A percentile compares a stretch with the other conserved stretches of the same genome.
phyloP scores from a whole-genome alignment of 306 rosid species.

The Castanea mollissima region DNA sequence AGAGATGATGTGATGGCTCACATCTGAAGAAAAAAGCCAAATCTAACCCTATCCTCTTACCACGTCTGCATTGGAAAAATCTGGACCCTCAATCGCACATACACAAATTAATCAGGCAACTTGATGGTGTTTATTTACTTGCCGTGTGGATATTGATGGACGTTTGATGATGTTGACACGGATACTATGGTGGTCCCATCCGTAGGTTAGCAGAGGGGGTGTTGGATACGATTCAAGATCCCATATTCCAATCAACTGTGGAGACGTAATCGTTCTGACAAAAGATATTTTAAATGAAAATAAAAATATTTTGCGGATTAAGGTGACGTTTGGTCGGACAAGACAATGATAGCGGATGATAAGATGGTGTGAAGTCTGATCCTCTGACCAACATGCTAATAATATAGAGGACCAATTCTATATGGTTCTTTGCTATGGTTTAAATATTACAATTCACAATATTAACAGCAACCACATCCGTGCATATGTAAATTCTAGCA shows the following conservation, averaged over 20 bases:
- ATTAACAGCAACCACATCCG: no score
- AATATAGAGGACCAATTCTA: neutral
- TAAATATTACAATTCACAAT: no score
- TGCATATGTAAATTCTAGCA: no score
- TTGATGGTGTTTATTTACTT: constrained; percentile 14
- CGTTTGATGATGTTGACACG: constrained; percentile 43
- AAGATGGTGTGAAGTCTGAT: constrained; percentile 36
- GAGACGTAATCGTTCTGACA: constrained; percentile 19
- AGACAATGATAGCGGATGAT: constrained; percentile 28
- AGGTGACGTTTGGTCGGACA: constrained; percentile 57
- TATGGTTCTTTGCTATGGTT: no score
- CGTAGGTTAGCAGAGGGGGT: constrained; percentile 2
- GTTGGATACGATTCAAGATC: constrained; percentile 44
- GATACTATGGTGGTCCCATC: constrained; percentile 51
- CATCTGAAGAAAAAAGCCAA: constrained; percentile 6
- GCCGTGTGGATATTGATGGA: constrained; percentile 40
- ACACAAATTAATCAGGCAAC: neutral
- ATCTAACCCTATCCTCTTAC: constrained; percentile 21
- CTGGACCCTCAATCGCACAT: neutral
- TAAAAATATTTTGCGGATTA: constrained; percentile 6
- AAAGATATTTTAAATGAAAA: constrained; percentile 20
- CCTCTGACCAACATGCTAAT: constrained; percentile 2
- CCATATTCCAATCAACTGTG: neutral
- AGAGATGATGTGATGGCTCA: neutral
- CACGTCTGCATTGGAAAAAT: constrained; percentile 10